Evolutionary conservation across 2,329 filamentous ascomycete genomes (phyloP).

Genomic region (Pseudogymnoascus sp.): DNA sequence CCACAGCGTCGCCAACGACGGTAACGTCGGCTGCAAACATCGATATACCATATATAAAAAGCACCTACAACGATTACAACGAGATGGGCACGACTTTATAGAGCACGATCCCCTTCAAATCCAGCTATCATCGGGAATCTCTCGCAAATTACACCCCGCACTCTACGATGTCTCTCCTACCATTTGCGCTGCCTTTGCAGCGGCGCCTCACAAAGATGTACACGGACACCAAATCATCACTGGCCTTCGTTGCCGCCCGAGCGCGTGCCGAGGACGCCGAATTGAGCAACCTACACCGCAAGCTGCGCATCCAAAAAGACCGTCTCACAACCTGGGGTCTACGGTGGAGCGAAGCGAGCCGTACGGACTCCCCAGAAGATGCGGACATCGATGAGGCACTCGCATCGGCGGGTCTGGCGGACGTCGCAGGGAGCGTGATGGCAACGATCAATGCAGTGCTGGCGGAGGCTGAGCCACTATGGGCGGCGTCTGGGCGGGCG

Average conservation of each 20-base stretch:
- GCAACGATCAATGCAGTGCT: slow-evolving; percentile 74
- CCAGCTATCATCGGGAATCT: background rate
- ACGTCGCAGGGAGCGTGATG: slow-evolving; percentile 73
- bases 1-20: background rate
- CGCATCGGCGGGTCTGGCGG: slow-evolving; percentile 67
- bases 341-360: slow-evolving; percentile 68
- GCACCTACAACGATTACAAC: background rate
- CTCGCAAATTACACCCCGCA: background rate
- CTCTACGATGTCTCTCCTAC: background rate
- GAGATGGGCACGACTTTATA: background rate
- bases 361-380: slow-evolving; percentile 42
- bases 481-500: slow-evolving; percentile 52
- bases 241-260: slow-evolving; percentile 66
- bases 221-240: slow-evolving; percentile 73
- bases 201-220: slow-evolving; percentile 65
- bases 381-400: slow-evolving; percentile 62
- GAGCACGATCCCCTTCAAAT: background rate
- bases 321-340: slow-evolving; percentile 72
- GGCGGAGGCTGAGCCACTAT: slow-evolving; percentile 68
- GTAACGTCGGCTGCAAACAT: background rate
- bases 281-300: slow-evolving; percentile 65
- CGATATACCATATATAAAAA: background rate
- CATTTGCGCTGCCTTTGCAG: slow-evolving; percentile 41
- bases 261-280: slow-evolving; percentile 60
- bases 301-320: slow-evolving; percentile 74